Evolutionary conservation across 2,329 filamentous ascomycete genomes (phyloP), one percentile per base, ranked within the genome.

Genomic region (Sporothrix euskadiensis): DNA sequence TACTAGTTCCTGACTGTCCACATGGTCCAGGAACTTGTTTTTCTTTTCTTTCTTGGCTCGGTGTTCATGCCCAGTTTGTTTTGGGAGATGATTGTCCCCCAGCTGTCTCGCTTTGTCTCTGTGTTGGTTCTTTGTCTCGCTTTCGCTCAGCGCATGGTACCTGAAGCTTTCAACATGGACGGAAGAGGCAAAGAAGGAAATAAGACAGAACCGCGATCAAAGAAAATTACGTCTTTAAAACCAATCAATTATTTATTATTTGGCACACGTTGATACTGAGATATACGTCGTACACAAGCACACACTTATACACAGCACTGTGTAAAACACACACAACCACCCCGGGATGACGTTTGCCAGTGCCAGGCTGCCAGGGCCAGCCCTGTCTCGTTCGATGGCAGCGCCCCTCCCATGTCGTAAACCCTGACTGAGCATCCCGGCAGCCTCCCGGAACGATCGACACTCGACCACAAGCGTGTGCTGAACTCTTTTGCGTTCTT

Each of bases 391-490:
- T 26, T 22, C 39, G 56, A 35, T 30, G 5, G 12, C 30, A 16
- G 14, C 35, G 35, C 57, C 57, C 57, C 7, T 61, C 57, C 56
- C 32, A n/a, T 30, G 14, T 16, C 8, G 30, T 61, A 61, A 41
- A 47, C 22, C n/a, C 61, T 65, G 61, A 26, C 61, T 65, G 61
- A 44, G 22, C 61, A 65, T 47, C 61, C 61, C 39, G 39, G 61
- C 22, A 65, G 61, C 61, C n/a, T 65, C 22, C 61, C 61, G 61
- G 22, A 44, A 12, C 9, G 61, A 65, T 65, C 61, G 39, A 63
- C 61, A 65, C 32, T 61, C 30, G 22, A 59, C 57, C 26, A 32
- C 4, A n/a, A 56, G 52, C 30, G 52, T 8, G n/a, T 26, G 22
- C 22, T 22, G 52, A 3, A 22, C 52, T 26, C 8, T 30, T 56